Base-by-base conservation (phyloP, 2,329 filamentous ascomycete species). In the Teratosphaeria nubilosa region DNA sequence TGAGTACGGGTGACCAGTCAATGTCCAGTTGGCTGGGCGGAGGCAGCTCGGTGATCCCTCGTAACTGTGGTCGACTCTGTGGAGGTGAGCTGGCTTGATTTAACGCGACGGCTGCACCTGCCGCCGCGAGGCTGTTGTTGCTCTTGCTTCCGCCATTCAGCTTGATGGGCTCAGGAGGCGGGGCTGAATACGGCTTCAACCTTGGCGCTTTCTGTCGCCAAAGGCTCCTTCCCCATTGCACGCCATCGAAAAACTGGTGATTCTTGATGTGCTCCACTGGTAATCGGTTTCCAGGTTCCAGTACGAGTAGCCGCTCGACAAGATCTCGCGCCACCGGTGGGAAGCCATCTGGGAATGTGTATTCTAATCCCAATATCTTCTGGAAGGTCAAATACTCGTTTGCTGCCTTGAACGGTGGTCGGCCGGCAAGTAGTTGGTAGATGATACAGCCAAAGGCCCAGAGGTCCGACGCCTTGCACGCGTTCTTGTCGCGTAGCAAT, bases 401-500 rank as follows among this genome's bases (percentile, higher is more conserved):
- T 14, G 82, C 88, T 48, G 88, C 94, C 73, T 99, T 99, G 78
- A 99, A 99, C 0, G 94, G 94, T 5, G 94, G 94, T 60, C 94
- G 81, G n/a, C 94, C 94, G n/a, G 89, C 88, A 34, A 99, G 78
- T 27, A 99, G 82, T 73, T 99, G 94, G 72, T 95, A 99, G 62
- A 99, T 85, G 66, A 99, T 99, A 76, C 94, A 99, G 10, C 94
- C 94, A 76, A 95, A 99, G 2, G 94, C 94, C 94, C 94, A 99
- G 54, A 99, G 75, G 74, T 99, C 94, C 73, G 94, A 97, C 51
- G 92, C 90, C 76, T 97, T 99, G 78, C 92, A 96, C 22, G 92
- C 94, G 68, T 89, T 95, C 77, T 97, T 97, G 69, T 96, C 91
- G 31, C 90, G 96, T 57, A 99, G 79, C n/a, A 99, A 80, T 72